These are phyloP conservation scores for Rostrohypoxylon terebratum DNA, from an alignment of 495 filamentous ascomycete genomes.

Conservation along the genomic window DNA sequence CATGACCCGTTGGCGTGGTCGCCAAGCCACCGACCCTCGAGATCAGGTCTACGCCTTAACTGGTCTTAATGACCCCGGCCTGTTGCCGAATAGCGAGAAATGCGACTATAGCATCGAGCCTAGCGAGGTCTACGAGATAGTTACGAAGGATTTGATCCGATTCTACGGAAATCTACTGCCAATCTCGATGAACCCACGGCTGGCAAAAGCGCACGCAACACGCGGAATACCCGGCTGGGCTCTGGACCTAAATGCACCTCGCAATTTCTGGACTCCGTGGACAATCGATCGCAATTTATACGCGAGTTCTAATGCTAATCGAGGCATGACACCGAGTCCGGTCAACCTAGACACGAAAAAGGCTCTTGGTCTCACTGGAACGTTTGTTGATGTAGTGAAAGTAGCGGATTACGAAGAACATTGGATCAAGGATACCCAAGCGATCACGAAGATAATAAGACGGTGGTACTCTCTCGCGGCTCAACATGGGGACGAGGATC, in stretches of 20 bases:
- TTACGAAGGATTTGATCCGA: background rate
- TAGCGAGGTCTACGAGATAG: background rate
- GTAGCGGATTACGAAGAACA: background rate
- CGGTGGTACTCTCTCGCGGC: background rate
- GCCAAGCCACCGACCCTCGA: background rate
- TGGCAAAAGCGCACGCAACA: background rate
- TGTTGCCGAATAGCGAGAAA: background rate
- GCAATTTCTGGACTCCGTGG: background rate
- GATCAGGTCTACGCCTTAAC: background rate
- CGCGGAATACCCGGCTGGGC: background rate
- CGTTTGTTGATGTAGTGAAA: background rate
- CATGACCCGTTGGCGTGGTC: conserved; percentile 2
- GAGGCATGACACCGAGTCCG: background rate
- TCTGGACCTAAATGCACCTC: background rate
- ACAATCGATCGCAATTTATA: background rate
- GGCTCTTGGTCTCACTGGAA: background rate
- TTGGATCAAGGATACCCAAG: background rate
- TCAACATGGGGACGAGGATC: background rate
- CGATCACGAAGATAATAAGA: background rate
- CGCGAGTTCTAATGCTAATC: background rate
- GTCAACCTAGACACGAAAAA: background rate
- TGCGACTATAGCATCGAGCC: background rate
- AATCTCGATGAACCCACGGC: background rate
- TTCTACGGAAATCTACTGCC: background rate
- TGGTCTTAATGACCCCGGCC: background rate